Conservation (phyloP, 257 asterid genomes). For the Solanum bulbocastanum region DNA sequence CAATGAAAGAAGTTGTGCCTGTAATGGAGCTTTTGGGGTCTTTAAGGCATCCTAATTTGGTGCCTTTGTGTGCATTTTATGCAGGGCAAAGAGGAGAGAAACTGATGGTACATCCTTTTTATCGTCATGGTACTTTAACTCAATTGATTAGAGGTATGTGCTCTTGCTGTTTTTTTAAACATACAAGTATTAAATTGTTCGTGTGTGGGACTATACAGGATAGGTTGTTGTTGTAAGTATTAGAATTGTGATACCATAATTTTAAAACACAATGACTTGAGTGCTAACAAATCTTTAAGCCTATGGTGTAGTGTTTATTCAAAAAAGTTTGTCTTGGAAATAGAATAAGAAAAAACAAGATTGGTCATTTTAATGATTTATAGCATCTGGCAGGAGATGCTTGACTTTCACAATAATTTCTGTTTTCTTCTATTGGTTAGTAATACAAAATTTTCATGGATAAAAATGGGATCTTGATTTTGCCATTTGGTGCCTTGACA, state of each 20-base stretch:
- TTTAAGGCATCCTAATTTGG: conserved; percentile 71
- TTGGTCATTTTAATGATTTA: background rate
- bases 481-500: background rate
- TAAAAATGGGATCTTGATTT: background rate
- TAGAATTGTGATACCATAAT: background rate
- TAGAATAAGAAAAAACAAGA: background rate
- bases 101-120: conserved; percentile 79
- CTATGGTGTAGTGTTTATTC: background rate
- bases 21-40: conserved; percentile 63
- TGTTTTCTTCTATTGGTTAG: background rate
- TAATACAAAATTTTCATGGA: background rate
- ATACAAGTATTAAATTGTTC: background rate
- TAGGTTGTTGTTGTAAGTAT: too few relatives aligned
- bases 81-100: conserved; percentile 84
- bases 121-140: conserved; percentile 52
- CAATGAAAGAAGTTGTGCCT: conserved; percentile 54
- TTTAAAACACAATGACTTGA: background rate
- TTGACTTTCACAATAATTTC: background rate
- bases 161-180: background rate
- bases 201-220: background rate
- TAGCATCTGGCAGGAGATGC: background rate
- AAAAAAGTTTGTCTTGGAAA: background rate
- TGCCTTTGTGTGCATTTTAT: conserved; percentile 71
- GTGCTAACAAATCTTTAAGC: background rate
- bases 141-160: conserved; percentile 58